Evolutionary conservation across 495 filamentous ascomycete genomes (phyloP).

Genomic region (Penicillium coffeae): DNA sequence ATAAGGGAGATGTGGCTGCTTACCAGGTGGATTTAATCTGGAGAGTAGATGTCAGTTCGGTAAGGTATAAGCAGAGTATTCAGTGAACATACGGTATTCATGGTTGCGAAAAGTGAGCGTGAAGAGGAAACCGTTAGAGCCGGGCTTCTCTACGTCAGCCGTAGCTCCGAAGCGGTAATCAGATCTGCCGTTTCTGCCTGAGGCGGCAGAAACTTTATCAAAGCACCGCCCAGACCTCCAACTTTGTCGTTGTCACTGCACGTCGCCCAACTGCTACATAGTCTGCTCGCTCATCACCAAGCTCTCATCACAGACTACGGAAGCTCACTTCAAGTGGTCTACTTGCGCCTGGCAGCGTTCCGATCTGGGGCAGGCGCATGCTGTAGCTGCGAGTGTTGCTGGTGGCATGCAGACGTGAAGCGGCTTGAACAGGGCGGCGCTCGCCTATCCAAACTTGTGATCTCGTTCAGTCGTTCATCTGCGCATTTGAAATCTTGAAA

Average conservation of each 20-base stretch:
- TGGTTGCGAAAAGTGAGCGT: conserved; percentile 17
- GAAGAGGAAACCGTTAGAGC: no score
- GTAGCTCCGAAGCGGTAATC: conserved; percentile 2
- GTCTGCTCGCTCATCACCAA: no score
- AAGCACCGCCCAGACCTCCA: not conserved
- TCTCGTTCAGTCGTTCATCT: not conserved
- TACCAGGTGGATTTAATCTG: conserved; percentile 55
- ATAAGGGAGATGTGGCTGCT: conserved; percentile 18
- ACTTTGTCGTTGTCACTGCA: not conserved
- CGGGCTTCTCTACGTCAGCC: conserved; percentile 38
- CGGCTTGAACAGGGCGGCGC: conserved; percentile 7
- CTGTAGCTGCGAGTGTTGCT: conserved; percentile 12
- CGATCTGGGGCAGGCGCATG: no score
- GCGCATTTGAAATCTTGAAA: not conserved
- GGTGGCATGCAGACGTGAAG: conserved; percentile 25
- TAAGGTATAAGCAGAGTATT: not conserved
- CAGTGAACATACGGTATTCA: conserved; percentile 44
- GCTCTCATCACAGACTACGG: no score
- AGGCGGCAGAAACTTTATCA: conserved; percentile 12
- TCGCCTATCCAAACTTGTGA: conserved; percentile 7
- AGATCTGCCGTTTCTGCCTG: conserved; percentile 14
- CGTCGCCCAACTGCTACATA: no score
- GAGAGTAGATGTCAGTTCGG: conserved; percentile 1
- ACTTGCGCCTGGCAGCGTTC: no score
- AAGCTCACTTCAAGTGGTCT: no score